Percentiles rank a stretch among this genome's conserved stretches.
Evolutionary conservation across 306 rosid genomes (phyloP).

Genomic region (Dalbergia cochinchinensis): DNA sequence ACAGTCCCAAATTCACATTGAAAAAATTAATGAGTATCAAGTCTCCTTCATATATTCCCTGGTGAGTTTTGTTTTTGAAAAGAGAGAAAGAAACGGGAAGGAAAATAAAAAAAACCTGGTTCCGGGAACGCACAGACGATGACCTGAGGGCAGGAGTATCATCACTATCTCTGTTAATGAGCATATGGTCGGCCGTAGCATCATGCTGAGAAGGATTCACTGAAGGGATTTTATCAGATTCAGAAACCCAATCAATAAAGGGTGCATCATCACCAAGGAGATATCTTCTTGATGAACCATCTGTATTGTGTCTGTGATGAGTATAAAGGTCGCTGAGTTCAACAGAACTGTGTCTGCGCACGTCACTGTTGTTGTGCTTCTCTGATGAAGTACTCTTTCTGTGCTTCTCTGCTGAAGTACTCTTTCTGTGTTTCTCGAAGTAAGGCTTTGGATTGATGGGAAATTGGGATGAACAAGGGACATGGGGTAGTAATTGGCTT

Average conservation of each 20-base stretch:
- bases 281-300: conserved; percentile 56
- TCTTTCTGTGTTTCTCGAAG: conserved; percentile 59
- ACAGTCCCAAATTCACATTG: background rate
- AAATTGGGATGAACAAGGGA: conserved; percentile 77
- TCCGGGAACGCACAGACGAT: conserved; percentile 54
- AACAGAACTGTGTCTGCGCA: conserved; percentile 62
- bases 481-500: conserved; percentile 40
- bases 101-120: conserved; percentile 58
- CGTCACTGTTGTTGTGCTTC: conserved; percentile 28
- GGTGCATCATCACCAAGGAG: conserved; percentile 57
- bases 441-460: conserved; percentile 72
- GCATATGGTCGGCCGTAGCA: conserved; percentile 8
- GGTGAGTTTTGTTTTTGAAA: too few relatives aligned
- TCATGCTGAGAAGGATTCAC: conserved; percentile 38
- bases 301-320: background rate
- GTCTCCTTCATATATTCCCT: background rate
- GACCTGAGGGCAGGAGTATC: conserved; percentile 41
- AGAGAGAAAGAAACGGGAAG: background rate
- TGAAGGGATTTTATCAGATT: conserved; percentile 43
- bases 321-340: conserved; percentile 48
- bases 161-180: conserved; percentile 25
- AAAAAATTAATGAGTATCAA: background rate
- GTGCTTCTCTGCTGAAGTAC: conserved; percentile 46
- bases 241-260: conserved; percentile 63
- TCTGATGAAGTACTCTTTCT: background rate